These are phyloP conservation scores for Suhomyces faveliae DNA, from an alignment of 805 yeast species.

Conservation along the genomic window DNA sequence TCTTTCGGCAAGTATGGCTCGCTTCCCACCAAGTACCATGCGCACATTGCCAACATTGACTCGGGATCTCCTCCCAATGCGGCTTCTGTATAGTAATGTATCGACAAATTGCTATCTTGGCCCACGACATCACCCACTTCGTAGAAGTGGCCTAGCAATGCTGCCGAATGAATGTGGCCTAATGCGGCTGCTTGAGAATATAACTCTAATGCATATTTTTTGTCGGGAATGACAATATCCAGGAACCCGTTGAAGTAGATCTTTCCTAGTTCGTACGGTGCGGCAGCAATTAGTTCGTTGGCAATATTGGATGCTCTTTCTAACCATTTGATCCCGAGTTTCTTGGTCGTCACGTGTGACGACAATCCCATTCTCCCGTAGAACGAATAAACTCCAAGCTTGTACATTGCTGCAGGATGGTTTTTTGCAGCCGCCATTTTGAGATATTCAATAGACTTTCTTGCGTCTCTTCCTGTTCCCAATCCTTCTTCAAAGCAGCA, in stretches of 20 bases:
- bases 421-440: constrained; percentile 86
- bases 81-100: constrained; percentile 90
- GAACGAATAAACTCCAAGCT: constrained; percentile 83
- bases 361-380: constrained; percentile 81
- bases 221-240: constrained; percentile 84
- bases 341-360: constrained; percentile 64
- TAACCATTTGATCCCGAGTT: constrained; percentile 90
- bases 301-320: constrained; percentile 84
- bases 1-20: constrained; percentile 79
- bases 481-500: constrained; percentile 91
- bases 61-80: constrained; percentile 85
- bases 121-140: constrained; percentile 78
- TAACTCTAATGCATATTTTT: constrained; percentile 78
- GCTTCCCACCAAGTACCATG: constrained; percentile 93
- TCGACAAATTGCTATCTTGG: constrained; percentile 77
- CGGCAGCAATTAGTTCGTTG: constrained; percentile 82
- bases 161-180: constrained; percentile 79
- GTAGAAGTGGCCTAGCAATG: constrained; percentile 77
- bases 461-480: constrained; percentile 86
- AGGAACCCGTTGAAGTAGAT: constrained; percentile 80
- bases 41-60: constrained; percentile 91
- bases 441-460: constrained; percentile 78
- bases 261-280: constrained; percentile 88
- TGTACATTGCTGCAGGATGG: constrained; percentile 97
- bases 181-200: constrained; percentile 86